phyloP scores from a whole-genome alignment of 768 basidiomycete genomes.

The Trametes meyenii region DNA sequence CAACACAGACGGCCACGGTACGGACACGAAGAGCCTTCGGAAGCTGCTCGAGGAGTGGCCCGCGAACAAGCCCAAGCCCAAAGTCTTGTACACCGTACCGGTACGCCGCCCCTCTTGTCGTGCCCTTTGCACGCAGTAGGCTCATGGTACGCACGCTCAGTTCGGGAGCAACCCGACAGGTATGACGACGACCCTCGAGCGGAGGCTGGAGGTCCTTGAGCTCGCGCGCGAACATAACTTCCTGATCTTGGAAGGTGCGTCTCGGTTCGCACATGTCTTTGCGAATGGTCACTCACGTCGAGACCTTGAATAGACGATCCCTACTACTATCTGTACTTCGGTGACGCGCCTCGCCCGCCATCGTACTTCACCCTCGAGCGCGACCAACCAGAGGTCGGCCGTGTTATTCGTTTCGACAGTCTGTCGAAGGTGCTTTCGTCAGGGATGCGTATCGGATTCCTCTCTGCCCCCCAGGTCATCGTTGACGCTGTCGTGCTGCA shows the following conservation, averaged over 20 bases:
- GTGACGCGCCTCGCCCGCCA: conserved; percentile 59
- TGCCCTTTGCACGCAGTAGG: not conserved
- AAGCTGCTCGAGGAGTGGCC: conserved; percentile 78
- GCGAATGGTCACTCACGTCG: too few species aligned
- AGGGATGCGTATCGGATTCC: conserved; percentile 82
- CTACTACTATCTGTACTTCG: conserved; percentile 79
- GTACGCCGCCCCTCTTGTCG: conserved; percentile 38
- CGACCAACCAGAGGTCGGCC: conserved; percentile 66
- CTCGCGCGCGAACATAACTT: conserved; percentile 76
- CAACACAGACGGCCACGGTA: conserved; percentile 73
- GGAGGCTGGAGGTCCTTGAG: conserved; percentile 70
- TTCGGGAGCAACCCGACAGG: conserved; percentile 90
- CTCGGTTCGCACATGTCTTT: conserved; percentile 6
- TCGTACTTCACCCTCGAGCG: conserved; percentile 85
- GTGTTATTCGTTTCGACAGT: conserved; percentile 88
- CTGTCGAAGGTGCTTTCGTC: conserved; percentile 82
- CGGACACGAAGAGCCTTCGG: conserved; percentile 61
- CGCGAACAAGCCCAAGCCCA: conserved; percentile 67
- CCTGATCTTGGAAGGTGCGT: conserved; percentile 82
- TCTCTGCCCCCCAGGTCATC: conserved; percentile 70
- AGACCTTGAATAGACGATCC: conserved; percentile 62
- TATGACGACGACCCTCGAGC: conserved; percentile 68
- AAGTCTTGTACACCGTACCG: conserved; percentile 79
- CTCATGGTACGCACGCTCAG: conserved; percentile 35
- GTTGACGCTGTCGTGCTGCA: conserved; percentile 71